phyloP scores from a whole-genome alignment of 768 basidiomycete genomes.

The Crassisporium funariophilum region DNA sequence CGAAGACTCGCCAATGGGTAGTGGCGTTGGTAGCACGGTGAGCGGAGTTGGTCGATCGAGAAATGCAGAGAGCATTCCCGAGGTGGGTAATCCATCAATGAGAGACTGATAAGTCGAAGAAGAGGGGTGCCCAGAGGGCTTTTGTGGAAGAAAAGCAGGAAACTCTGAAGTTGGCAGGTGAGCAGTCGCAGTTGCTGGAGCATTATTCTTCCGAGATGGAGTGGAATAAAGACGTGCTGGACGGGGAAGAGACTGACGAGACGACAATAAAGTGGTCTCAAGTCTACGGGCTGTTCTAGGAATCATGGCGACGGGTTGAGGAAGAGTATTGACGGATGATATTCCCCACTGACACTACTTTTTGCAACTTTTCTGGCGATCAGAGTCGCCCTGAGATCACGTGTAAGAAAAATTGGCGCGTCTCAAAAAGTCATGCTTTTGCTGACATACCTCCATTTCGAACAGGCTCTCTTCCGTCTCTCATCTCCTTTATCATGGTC shows the following conservation, averaged over 20 bases:
- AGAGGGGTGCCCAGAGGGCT: conserved; percentile 3
- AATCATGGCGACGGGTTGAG: conserved; percentile 33
- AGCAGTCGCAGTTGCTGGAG: conserved; percentile 53
- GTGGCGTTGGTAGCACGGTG: conserved; percentile 68
- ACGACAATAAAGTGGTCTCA: conserved; percentile 55
- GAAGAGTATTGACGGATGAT: no score
- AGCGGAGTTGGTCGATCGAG: conserved; percentile 30
- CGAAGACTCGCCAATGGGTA: conserved; percentile 50
- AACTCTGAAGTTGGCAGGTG: conserved; percentile 35
- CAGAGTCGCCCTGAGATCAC: no score
- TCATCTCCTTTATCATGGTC: no score
- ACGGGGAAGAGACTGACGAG: conserved; percentile 67
- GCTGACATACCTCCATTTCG: no score
- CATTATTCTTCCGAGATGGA: conserved; percentile 55
- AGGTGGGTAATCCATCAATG: conserved; percentile 1
- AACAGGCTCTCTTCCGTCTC: no score
- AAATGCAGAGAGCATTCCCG: conserved; percentile 2
- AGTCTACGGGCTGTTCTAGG: conserved; percentile 39
- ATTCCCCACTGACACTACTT: no score
- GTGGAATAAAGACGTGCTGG: conserved; percentile 73
- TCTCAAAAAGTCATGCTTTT: no score
- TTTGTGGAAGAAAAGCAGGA: conserved; percentile 38
- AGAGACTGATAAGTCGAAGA: conserved; percentile 2
- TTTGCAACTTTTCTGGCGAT: no score
- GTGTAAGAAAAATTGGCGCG: no score